Evolutionary conservation across 768 basidiomycete genomes (phyloP), one percentile per base, ranked within the genome.

Genomic region (Leccinellum rugosiceps): DNA sequence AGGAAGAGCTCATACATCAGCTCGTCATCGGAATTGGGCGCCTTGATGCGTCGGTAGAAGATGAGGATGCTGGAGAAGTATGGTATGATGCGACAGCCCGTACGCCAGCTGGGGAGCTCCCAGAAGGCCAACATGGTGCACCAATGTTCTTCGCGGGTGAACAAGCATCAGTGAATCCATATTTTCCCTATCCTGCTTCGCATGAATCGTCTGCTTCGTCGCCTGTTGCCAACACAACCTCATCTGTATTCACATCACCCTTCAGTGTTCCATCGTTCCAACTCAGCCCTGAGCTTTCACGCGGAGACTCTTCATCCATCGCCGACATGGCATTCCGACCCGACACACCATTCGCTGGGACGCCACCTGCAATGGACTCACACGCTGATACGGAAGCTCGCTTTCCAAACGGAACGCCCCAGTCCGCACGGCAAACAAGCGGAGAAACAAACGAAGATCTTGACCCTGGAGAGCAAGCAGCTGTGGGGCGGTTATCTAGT

Each of bases 1-100:
- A 90, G 65, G 80, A 83, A 31, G 94, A 96, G 74, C 80, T 98
- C 44, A 69, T 96, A 7, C 81, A 89, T 54, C 91, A 92, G 34
- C 86, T 98, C 60, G 86, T 96, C 55, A 86, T 97, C 52, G 94
- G 93, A 30, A 90, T 98, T 79, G 92, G 92, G 9, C 78, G 85
- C 21, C 77, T 98, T 28, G 86, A 86, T 46, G 68, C 64, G 15
- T 60, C 69, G 8, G 44, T 44, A 60, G 61, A 72, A 59, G 65
- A 69, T 4, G 81, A 80, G 62, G 74, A 77, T 23, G 72, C 61
- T 4, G 25, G 61, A 49, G 64, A 76, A 64, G 59, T 74, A 32
- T 73, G 68, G 60, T 66, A 72, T 26, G 68, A 74, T 52, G 68
- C 72, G 10, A 35, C 65, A 13, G 67, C 70, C 19, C 71, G 69